Conservation (phyloP, 23 red algal species). For the Pyropia yezoensis region DNA sequence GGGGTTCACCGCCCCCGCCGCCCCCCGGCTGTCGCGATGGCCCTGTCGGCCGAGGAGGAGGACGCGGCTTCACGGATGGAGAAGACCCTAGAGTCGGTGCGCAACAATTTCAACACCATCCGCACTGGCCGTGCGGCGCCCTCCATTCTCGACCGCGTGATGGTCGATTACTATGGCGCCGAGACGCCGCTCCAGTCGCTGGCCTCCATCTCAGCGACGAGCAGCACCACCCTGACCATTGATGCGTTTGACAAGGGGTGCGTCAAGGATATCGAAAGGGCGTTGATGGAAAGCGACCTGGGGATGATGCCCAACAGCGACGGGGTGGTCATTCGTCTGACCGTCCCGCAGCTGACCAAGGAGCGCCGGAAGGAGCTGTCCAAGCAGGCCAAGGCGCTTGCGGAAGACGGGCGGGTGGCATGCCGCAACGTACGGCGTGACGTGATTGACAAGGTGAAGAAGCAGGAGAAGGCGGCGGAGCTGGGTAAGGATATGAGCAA, state of each 20-base stretch:
- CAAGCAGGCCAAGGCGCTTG: constrained; percentile 80
- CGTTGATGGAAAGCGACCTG: constrained; percentile 74
- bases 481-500: constrained; percentile 90
- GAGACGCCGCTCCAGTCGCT: constrained; percentile 93
- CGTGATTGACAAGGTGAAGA: constrained; percentile 83
- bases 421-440: constrained; percentile 88
- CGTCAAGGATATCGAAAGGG: constrained; percentile 69
- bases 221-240: constrained; percentile 51
- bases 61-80: constrained; percentile 37
- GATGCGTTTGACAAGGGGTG: constrained; percentile 83
- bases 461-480: constrained; percentile 82
- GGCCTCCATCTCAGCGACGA: constrained; percentile 62
- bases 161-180: constrained; percentile 83
- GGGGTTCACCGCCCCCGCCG: too few species aligned
- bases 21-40: too few species aligned
- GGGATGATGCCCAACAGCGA: constrained; percentile 92
- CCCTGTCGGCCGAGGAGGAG: too few species aligned
- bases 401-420: constrained; percentile 91
- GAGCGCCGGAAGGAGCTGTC: constrained; percentile 84
- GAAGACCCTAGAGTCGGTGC: constrained; percentile 80
- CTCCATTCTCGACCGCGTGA: constrained; percentile 74
- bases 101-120: constrained; percentile 73
- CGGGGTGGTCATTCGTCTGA: constrained; percentile 67
- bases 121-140: constrained; percentile 76
- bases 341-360: constrained; percentile 77